Percentiles rank a stretch among this genome's conserved stretches.
Conservation (phyloP, 257 asterid genomes). For the Dorcoceras hygrometricum region DNA sequence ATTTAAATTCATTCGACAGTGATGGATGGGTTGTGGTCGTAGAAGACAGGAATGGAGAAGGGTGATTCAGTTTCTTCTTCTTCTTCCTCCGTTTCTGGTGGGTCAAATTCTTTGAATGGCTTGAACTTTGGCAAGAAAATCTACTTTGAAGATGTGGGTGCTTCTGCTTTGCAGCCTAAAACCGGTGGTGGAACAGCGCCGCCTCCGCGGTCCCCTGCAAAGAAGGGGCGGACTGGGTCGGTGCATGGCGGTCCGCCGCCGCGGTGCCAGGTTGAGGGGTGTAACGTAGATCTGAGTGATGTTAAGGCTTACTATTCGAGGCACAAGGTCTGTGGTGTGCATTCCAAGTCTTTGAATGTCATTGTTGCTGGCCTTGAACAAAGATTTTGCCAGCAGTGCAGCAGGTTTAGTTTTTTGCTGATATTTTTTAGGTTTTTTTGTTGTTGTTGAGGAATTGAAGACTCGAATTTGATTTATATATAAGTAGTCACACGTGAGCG, state of each 20-base stretch:
- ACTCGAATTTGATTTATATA: neutral
- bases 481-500: neutral
- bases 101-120: slow-evolving; percentile 47
- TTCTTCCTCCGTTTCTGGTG: slow-evolving; percentile 37
- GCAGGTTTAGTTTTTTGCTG: slow-evolving; percentile 58
- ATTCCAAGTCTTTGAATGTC: slow-evolving; percentile 75
- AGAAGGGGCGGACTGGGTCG: slow-evolving; percentile 57
- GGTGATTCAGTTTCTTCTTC: slow-evolving; percentile 50
- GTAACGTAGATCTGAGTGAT: slow-evolving; percentile 87
- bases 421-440: too few species aligned
- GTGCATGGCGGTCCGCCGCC: slow-evolving; percentile 42
- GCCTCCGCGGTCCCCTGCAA: slow-evolving; percentile 50
- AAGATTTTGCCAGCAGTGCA: slow-evolving; percentile 99
- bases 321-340: slow-evolving; percentile 90
- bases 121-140: slow-evolving; percentile 81
- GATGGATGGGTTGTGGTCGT: slow-evolving; percentile 54
- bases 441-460: neutral
- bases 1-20: slow-evolving; percentile 23
- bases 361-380: slow-evolving; percentile 84
- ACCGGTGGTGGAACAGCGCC: slow-evolving; percentile 24
- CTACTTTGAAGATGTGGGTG: slow-evolving; percentile 63
- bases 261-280: slow-evolving; percentile 95
- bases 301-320: slow-evolving; percentile 89
- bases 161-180: slow-evolving; percentile 32
- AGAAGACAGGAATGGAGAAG: slow-evolving; percentile 62